A percentile compares a stretch with the other conserved stretches of the same genome.
Evolutionary conservation across 106 monocot genomes (phyloP).

Genomic region (Phalaenopsis equestris): DNA sequence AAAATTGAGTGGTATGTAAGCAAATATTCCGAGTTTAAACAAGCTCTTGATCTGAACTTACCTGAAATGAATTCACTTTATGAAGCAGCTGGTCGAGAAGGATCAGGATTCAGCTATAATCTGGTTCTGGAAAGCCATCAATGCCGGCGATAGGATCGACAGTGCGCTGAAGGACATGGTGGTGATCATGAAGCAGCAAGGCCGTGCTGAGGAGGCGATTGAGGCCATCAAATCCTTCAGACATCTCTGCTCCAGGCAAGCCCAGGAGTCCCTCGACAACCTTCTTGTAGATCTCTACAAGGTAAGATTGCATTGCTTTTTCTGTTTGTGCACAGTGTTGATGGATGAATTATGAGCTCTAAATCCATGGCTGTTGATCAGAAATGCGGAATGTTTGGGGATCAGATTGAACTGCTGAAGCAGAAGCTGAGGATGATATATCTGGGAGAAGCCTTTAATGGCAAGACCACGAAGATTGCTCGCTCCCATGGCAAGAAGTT

Average conservation of each 20-base stretch:
- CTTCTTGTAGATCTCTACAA: conserved; percentile 85
- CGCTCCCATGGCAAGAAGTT: conserved; percentile 78
- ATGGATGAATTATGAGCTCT: background rate
- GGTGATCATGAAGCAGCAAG: conserved; percentile 77
- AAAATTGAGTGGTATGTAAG: too few relatives aligned
- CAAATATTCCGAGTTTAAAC: too few relatives aligned
- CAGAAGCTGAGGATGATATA: conserved; percentile 57
- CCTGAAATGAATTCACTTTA: background rate
- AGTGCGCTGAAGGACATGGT: conserved; percentile 92
- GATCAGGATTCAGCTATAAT: conserved; percentile 49
- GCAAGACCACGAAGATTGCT: conserved; percentile 62
- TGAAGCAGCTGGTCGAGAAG: conserved; percentile 73
- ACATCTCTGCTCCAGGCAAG: conserved; percentile 56
- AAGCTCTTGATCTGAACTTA: too few relatives aligned
- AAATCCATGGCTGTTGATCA: background rate
- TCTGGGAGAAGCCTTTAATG: conserved; percentile 61
- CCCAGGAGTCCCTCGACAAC: conserved; percentile 85
- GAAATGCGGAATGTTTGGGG: conserved; percentile 55
- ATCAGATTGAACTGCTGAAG: conserved; percentile 54
- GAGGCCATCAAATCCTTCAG: conserved; percentile 72
- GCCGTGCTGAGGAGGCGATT: conserved; percentile 56
- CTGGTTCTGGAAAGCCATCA: conserved; percentile 88
- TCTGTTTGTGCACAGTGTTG: background rate
- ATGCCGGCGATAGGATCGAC: conserved; percentile 53
- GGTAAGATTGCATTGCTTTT: conserved; percentile 5